These are phyloP conservation scores for Brasenia schreberi DNA, from an alignment of 164 flowering plant species.

Conservation along the genomic window DNA sequence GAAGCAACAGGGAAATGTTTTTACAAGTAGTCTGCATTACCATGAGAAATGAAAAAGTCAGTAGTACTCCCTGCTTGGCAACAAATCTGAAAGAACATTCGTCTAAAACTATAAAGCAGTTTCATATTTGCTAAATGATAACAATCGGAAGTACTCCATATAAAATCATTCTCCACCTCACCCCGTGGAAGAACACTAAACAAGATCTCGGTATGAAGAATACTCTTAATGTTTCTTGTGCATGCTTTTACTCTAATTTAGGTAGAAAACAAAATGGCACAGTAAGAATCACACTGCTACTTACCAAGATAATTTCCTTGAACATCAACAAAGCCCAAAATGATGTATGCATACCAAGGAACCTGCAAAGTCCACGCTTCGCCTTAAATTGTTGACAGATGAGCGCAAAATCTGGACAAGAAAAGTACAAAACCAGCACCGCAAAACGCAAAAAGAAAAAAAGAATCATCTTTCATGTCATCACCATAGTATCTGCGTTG, in stretches of 20 bases:
- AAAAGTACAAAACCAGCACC: background rate
- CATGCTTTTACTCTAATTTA: background rate
- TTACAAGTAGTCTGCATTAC: no score
- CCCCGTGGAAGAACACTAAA: background rate
- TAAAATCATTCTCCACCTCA: background rate
- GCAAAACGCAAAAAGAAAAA: background rate
- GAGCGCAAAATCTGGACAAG: background rate
- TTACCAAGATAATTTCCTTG: constrained; percentile 70
- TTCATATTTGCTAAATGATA: no score
- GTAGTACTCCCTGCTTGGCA: no score
- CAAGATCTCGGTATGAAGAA: background rate
- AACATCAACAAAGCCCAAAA: constrained; percentile 60
- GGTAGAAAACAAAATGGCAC: background rate
- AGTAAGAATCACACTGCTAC: constrained; percentile 10
- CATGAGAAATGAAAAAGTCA: no score
- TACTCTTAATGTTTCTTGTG: background rate
- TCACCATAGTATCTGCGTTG: no score
- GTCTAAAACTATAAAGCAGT: no score
- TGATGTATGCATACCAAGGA: constrained; percentile 79
- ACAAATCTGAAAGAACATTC: no score
- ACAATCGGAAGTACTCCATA: no score
- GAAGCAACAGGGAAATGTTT: no score
- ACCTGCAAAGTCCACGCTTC: constrained; percentile 29
- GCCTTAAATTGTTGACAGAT: background rate
- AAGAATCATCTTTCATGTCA: background rate